Evolutionary conservation across 208 protist species (phyloP).

Genomic region (Leishmania arabica): DNA sequence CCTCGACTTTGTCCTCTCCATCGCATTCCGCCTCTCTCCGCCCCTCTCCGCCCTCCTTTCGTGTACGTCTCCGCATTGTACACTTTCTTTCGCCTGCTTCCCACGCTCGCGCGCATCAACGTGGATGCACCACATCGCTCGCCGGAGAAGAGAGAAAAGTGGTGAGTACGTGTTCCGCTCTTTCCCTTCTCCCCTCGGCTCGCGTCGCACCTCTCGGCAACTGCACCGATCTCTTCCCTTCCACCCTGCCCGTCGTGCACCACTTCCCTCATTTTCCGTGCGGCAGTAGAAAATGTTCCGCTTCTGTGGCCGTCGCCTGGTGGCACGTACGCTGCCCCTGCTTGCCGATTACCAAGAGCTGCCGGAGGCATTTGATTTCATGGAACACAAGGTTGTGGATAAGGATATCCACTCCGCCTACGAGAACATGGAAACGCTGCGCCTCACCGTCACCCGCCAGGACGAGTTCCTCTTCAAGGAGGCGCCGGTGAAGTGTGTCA

Average conservation of each 20-base stretch:
- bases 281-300: slow-evolving; percentile 71
- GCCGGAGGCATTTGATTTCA: slow-evolving; percentile 87
- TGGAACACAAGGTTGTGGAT: slow-evolving; percentile 84
- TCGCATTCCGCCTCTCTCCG: background rate
- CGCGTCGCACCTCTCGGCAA: background rate
- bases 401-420: slow-evolving; percentile 84
- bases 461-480: slow-evolving; percentile 90
- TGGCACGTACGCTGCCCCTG: slow-evolving; percentile 64
- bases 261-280: background rate
- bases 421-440: slow-evolving; percentile 83
- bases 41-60: background rate
- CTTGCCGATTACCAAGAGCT: slow-evolving; percentile 48
- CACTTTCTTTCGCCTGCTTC: background rate
- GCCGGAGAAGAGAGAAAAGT: background rate
- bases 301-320: slow-evolving; percentile 56
- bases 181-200: background rate
- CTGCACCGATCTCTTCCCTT: slow-evolving; percentile 3
- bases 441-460: slow-evolving; percentile 88
- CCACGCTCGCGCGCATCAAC: background rate
- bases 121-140: background rate
- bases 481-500: slow-evolving; percentile 83
- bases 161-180: slow-evolving; percentile 1
- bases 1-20: background rate
- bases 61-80: background rate
- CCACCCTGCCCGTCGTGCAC: background rate